Conservation (phyloP, 441 rosid species). For the Erysimum pusillum region DNA sequence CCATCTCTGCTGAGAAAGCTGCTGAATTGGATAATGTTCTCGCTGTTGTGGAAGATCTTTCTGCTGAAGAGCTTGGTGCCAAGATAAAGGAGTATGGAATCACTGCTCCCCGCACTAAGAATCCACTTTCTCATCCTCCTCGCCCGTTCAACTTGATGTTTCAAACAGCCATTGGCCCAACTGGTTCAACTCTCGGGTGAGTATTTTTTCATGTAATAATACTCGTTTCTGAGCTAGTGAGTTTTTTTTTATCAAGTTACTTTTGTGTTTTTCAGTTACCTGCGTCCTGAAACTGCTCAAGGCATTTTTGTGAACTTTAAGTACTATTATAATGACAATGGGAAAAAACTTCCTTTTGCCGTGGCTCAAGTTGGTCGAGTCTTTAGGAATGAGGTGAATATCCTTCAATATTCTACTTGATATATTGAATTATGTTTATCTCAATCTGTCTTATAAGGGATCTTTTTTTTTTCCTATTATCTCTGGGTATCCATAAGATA, state of each 20-base stretch:
- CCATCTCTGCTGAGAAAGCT: constrained; percentile 6
- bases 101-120: no score
- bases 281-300: constrained; percentile 4
- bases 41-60: not conserved
- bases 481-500: not conserved
- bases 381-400: not conserved
- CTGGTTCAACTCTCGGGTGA: not conserved
- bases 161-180: not conserved
- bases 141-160: not conserved
- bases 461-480: no score
- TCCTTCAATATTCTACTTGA: not conserved
- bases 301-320: not conserved
- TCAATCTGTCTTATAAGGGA: no score
- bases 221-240: not conserved
- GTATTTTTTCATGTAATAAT: not conserved
- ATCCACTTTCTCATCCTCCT: no score
- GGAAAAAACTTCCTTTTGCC: not conserved
- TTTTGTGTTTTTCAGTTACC: not conserved
- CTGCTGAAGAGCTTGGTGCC: not conserved
- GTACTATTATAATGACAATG: not conserved
- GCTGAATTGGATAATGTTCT: not conserved
- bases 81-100: not conserved
- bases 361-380: constrained; percentile 1
- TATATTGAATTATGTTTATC: no score
- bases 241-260: not conserved